Evolutionary conservation across 805 yeast species (phyloP).

Genomic region (Schwanniomyces polymorphus): DNA sequence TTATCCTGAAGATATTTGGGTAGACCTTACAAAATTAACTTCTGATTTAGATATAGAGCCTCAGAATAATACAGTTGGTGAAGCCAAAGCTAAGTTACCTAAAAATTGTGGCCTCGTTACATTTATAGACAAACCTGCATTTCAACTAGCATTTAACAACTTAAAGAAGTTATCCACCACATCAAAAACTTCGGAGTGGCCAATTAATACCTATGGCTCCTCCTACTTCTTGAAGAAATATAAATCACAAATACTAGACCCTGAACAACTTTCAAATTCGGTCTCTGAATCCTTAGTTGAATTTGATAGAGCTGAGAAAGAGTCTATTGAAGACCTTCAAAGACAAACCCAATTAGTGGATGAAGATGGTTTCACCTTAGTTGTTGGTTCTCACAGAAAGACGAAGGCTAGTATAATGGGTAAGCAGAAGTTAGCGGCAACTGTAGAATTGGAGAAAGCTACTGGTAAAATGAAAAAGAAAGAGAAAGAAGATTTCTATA

Average conservation of each 20-base stretch:
- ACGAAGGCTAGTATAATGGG: constrained; percentile 72
- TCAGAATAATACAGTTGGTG: background rate
- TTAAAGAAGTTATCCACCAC: constrained; percentile 49
- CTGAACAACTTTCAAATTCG: constrained; percentile 50
- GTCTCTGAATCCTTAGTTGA: constrained; percentile 63
- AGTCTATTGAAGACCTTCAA: constrained; percentile 54
- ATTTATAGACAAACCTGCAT: constrained; percentile 70
- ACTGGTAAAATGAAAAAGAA: constrained; percentile 61
- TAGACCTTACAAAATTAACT: constrained; percentile 59
- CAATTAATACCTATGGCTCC: constrained; percentile 35
- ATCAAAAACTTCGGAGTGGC: constrained; percentile 34
- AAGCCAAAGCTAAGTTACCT: constrained; percentile 50
- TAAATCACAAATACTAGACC: constrained; percentile 41
- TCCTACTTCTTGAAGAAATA: constrained; percentile 42
- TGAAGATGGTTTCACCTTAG: constrained; percentile 92
- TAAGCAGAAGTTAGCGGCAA: constrained; percentile 42
- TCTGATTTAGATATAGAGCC: constrained; percentile 44
- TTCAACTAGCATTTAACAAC: constrained; percentile 62
- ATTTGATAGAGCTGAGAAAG: constrained; percentile 71
- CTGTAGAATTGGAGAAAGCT: constrained; percentile 35
- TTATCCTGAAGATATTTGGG: constrained; percentile 45
- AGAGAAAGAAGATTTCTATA: constrained; percentile 88
- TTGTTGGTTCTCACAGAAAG: constrained; percentile 84
- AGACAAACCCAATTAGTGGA: constrained; percentile 67
- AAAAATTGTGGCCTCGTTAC: constrained; percentile 72